Percentiles rank a stretch among this genome's conserved stretches.
These are phyloP conservation scores for Exidia glandulosa DNA, from an alignment of 768 basidiomycete genomes.

Conservation along the genomic window DNA sequence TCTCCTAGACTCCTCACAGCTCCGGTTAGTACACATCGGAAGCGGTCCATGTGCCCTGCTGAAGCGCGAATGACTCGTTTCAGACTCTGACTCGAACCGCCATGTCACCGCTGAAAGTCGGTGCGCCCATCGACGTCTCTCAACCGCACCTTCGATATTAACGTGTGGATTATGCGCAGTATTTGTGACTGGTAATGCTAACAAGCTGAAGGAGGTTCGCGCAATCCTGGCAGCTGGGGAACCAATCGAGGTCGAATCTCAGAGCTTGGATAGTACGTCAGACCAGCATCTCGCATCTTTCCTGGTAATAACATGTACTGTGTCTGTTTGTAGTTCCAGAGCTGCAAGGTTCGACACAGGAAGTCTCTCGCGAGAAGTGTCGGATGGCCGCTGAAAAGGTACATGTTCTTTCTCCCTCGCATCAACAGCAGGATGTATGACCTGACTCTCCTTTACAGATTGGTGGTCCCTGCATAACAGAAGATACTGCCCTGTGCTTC, in stretches of 20 bases:
- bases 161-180: slow-evolving; percentile 42
- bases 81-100: background rate
- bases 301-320: background rate
- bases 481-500: slow-evolving; percentile 93
- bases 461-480: slow-evolving; percentile 55
- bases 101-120: background rate
- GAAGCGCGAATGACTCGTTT: background rate
- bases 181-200: slow-evolving; percentile 90
- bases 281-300: background rate
- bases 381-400: slow-evolving; percentile 73
- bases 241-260: slow-evolving; percentile 69
- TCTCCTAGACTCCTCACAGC: too few species aligned
- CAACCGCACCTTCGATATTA: background rate
- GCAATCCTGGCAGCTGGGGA: slow-evolving; percentile 59
- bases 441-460: slow-evolving; percentile 20
- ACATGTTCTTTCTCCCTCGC: slow-evolving; percentile 10
- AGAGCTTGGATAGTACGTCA: slow-evolving; percentile 66
- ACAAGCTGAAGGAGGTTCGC: slow-evolving; percentile 84
- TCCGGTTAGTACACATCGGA: too few species aligned
- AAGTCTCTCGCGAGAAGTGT: slow-evolving; percentile 85
- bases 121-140: background rate
- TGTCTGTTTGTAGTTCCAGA: too few species aligned
- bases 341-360: slow-evolving; percentile 83
- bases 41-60: too few species aligned
- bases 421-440: background rate